These are phyloP conservation scores for Tinospora cordifolia DNA, from an alignment of 164 flowering plant species.

Conservation along the genomic window DNA sequence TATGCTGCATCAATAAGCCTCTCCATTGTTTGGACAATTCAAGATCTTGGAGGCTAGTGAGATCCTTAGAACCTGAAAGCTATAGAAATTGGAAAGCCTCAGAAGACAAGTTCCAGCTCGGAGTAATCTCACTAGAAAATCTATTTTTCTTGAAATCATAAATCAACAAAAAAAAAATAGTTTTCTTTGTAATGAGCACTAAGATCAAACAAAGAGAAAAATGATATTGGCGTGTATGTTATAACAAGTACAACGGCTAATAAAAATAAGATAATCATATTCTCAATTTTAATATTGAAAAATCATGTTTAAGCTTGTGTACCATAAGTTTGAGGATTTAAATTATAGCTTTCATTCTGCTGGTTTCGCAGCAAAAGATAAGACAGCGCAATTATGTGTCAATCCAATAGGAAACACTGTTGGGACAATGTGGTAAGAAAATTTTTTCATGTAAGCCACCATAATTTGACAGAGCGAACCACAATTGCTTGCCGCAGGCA, in stretches of 20 bases:
- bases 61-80: slow-evolving; percentile 28
- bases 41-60: slow-evolving; percentile 4
- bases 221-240: neutral
- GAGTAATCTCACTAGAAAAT: neutral
- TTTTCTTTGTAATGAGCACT: neutral
- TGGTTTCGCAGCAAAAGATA: too few species aligned
- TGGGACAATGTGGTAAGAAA: too few species aligned
- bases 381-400: too few species aligned
- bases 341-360: too few species aligned
- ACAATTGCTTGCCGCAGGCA: neutral
- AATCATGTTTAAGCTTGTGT: neutral
- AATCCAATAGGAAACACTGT: too few species aligned
- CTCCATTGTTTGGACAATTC: slow-evolving; percentile 19
- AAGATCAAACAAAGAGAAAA: neutral
- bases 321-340: too few species aligned
- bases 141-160: neutral
- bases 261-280: neutral
- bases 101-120: neutral
- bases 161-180: too few species aligned
- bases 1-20: slow-evolving; percentile 10
- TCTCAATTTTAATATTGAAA: neutral
- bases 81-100: slow-evolving; percentile 13
- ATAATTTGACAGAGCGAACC: neutral
- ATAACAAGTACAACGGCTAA: neutral
- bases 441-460: too few species aligned